A percentile compares a stretch with the other conserved stretches of the same genome.
Conservation (phyloP, 2,329 filamentous ascomycete species). For the Colletotrichum gloeosporioides region DNA sequence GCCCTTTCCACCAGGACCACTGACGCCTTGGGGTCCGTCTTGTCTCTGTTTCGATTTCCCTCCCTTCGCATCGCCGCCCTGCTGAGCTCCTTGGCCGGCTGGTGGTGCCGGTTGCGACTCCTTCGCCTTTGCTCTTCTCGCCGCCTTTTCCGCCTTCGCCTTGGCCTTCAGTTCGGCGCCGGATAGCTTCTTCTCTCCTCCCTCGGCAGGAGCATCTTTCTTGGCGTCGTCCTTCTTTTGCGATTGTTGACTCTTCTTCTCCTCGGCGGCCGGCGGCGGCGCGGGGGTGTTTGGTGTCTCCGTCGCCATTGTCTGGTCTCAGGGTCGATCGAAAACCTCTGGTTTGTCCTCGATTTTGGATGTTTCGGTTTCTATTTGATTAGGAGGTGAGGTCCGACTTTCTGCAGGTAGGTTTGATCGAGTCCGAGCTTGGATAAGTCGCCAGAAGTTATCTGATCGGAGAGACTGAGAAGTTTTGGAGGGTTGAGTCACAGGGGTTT, state of each 20-base stretch:
- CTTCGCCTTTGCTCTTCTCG: slow-evolving; percentile 77
- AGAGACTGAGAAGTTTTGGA: slow-evolving; percentile 21
- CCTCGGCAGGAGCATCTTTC: slow-evolving; percentile 19
- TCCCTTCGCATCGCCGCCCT: slow-evolving; percentile 48
- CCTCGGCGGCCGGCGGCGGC: neutral
- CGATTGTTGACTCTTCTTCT: slow-evolving; percentile 9
- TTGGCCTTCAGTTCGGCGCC: slow-evolving; percentile 86
- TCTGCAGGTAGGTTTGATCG: neutral
- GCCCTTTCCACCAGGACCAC: slow-evolving; percentile 33
- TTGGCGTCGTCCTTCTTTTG: slow-evolving; percentile 8
- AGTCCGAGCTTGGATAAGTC: neutral
- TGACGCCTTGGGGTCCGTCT: slow-evolving; percentile 39
- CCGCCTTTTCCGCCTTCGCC: slow-evolving; percentile 90
- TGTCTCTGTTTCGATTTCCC: slow-evolving; percentile 53
- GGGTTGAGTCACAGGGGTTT: slow-evolving; percentile 23
- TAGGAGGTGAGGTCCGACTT: neutral
- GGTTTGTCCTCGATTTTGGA: neutral
- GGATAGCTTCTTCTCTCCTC: slow-evolving; percentile 63
- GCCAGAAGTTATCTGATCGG: neutral
- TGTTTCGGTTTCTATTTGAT: neutral
- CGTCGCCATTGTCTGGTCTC: slow-evolving; percentile 8
- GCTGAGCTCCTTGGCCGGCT: slow-evolving; percentile 40
- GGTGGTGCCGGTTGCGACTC: slow-evolving; percentile 51
- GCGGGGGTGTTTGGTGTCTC: slow-evolving; percentile 10
- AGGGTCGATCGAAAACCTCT: neutral